Percentiles rank a stretch among this genome's conserved stretches.
Conservation (phyloP, 352 stramenopile genomes). For the Phytopythium boreale region DNA sequence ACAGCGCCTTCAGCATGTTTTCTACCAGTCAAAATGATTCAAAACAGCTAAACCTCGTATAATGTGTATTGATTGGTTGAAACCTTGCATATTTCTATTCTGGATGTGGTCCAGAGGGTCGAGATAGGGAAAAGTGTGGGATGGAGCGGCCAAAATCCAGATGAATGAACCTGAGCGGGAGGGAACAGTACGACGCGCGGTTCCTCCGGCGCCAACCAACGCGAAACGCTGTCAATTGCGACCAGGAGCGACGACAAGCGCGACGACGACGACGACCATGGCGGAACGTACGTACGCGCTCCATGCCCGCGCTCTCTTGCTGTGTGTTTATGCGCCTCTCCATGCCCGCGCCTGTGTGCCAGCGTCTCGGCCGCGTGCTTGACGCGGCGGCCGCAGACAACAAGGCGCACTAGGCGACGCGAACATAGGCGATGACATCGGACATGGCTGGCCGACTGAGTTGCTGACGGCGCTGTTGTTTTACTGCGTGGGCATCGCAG, state of each 20-base stretch:
- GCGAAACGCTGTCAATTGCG: neutral
- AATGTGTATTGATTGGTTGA: neutral
- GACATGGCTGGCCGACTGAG: neutral
- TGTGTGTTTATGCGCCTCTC: no score
- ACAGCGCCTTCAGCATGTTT: neutral
- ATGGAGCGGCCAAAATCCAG: no score
- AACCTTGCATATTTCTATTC: neutral
- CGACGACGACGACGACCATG: neutral
- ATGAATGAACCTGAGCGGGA: no score
- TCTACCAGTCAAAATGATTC: neutral
- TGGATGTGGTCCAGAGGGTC: neutral
- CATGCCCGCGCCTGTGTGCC: no score
- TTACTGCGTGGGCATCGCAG: neutral
- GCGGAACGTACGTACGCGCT: neutral
- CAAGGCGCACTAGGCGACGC: no score
- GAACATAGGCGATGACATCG: no score
- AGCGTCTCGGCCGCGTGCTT: no score
- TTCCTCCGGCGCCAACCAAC: constrained; percentile 1
- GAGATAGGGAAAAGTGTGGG: no score
- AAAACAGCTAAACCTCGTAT: neutral
- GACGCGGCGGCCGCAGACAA: no score
- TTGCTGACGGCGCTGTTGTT: neutral
- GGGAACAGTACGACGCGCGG: no score
- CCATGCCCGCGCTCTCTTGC: no score
- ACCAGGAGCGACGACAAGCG: neutral